Base-by-base conservation (phyloP, 257 asterid species). In the Leptodermis oblonga region DNA sequence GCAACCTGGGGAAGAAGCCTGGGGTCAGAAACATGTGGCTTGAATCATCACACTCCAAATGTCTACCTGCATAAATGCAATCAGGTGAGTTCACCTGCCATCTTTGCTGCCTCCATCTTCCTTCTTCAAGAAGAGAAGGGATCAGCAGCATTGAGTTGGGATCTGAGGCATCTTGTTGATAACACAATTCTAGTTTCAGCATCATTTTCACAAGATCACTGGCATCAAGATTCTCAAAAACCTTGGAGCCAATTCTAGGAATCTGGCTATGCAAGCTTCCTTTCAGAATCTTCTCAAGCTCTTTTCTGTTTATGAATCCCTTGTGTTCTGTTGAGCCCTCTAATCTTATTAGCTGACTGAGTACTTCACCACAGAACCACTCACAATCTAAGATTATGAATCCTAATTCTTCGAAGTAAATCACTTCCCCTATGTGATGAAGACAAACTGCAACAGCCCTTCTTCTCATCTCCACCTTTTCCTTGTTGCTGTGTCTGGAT, bases 101-200 rank as follows among this genome's bases (percentile, higher is more conserved):
- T 81, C 75, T 86, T 68, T 86, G 96, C 49, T 86, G 82, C 74
- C 70, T 89, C 82, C 87, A 72, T 70, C 85, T 85, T 23, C 92
- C 90, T 41, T 89, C 96, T 75, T 89, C 98, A 67, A 92, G 83
- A 77, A 52, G 75, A 18, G 95, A 81, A 12, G 94, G 92, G 62
- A 89, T 70, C 53, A 89, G 72, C 10, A 87, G 62, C 36, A 84
- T 75, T 30, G 98, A 86, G 74, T 81, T 71, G 31, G 83, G 82
- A 45, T 87, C 77, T 7, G 87, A 73, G 15, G 87, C 86, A 80
- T 87, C 89, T 72, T 85, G 92, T 75, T 89, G 89, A 56, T 85
- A 92, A 73, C 96, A 92, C 22, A 89, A 86, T 74, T 88, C 96
- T 42, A 92, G 80, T 75, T 89, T 92, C 74, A 89, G 84, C 96